Base-by-base conservation (phyloP, 805 yeast species). In the Blastobotrys mokoenaii region DNA sequence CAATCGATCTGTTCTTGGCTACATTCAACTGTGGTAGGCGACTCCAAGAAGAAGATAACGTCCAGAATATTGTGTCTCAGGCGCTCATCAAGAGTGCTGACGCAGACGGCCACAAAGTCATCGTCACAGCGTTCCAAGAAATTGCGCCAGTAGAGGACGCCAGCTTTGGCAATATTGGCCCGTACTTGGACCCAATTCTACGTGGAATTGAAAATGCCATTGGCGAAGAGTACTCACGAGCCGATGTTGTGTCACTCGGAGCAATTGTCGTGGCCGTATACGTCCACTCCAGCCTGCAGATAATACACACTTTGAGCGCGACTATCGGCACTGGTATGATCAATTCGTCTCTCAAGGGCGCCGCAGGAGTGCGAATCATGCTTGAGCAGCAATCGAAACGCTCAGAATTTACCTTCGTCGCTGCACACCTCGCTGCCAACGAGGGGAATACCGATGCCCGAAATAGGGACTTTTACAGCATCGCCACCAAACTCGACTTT, bases 351-450 rank as follows among this genome's bases (percentile, higher is more conserved):
- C 59, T 84, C 55, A 89, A 89, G 60, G 96, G 95, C 0, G 89
- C 79, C 0, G 79, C 75, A 1, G 85, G 82, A 0, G 41, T 82
- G 1, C 65, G 89, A 37, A 54, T 84, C n/a, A 51, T 50, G 1
- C 68, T 66, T 44, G 55, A 56, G 2, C 52, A 49, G 11, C 50
- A 53, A 3, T 43, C 43, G 3, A 43, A 49, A 11, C 50, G 40
- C 44, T 22, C 27, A 8, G 73, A 67, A 37, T 66, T 79, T 47
- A 80, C 93, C 0, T 77, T 87, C 65, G 79, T 82, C 2, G 66
- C 71, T 34, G 75, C 81, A 2, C 97, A 89, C 66, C 63, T 89
- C 41, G 73, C 79, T 29, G 97, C 97, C 0, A 75, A 77, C 53
- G 95, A 86, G 60, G 95, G 94, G 2, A 65, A 74, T 51, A 66